A percentile compares a stretch with the other conserved stretches of the same genome.
phyloP scores from a whole-genome alignment of 805 yeast genomes.

The Blastobotrys muscicola region DNA sequence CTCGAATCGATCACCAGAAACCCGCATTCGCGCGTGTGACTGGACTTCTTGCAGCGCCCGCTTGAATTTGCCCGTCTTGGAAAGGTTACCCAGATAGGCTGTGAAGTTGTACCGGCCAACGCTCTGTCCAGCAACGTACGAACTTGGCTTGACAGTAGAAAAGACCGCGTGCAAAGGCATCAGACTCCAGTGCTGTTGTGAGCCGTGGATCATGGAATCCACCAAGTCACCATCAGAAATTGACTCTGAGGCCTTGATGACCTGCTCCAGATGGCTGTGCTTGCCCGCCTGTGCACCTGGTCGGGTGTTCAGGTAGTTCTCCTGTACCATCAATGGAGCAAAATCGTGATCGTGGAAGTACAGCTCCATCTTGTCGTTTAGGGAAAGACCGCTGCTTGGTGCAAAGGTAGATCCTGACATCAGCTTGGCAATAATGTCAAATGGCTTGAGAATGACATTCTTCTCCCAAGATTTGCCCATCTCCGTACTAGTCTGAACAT shows the following conservation, averaged over 20 bases:
- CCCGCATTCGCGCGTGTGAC: slow-evolving; percentile 72
- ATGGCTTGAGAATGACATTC: slow-evolving; percentile 82
- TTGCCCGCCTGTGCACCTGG: slow-evolving; percentile 33
- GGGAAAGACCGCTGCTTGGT: slow-evolving; percentile 39
- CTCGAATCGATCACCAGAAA: slow-evolving; percentile 66
- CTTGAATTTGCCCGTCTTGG: slow-evolving; percentile 68
- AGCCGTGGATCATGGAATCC: slow-evolving; percentile 72
- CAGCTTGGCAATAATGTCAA: slow-evolving; percentile 70
- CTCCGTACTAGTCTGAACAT: slow-evolving; percentile 50
- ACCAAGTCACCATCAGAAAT: slow-evolving; percentile 80
- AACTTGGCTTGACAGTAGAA: slow-evolving; percentile 76
- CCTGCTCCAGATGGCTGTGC: slow-evolving; percentile 42
- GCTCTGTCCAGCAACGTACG: slow-evolving; percentile 41
- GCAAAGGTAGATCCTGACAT: slow-evolving; percentile 54
- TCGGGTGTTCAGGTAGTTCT: slow-evolving; percentile 65
- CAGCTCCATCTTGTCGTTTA: slow-evolving; percentile 76
- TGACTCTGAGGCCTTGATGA: slow-evolving; percentile 74
- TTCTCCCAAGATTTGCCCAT: slow-evolving; percentile 75
- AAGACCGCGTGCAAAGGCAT: slow-evolving; percentile 84
- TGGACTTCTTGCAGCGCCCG: slow-evolving; percentile 80
- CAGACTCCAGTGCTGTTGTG: slow-evolving; percentile 90
- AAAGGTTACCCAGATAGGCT: slow-evolving; percentile 82
- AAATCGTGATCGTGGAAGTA: slow-evolving; percentile 93
- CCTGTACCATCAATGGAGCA: slow-evolving; percentile 93
- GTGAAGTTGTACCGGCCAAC: slow-evolving; percentile 70